Evolutionary conservation across 116 monocot genomes (phyloP).

Genomic region (Papilionanthe hybrid): DNA sequence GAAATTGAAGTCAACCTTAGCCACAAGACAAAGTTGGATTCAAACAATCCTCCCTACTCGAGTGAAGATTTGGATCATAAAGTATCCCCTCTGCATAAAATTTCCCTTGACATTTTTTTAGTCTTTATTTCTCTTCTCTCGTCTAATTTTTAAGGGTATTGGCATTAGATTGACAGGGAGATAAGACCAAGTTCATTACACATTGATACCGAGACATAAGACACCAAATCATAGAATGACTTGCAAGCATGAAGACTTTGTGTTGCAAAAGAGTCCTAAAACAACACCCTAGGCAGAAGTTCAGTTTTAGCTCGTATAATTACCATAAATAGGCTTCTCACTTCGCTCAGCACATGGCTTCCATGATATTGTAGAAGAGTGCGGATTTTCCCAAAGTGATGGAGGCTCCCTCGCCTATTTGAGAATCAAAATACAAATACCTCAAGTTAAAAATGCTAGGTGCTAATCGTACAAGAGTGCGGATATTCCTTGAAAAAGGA

Average conservation of each 20-base stretch:
- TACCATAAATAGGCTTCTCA: constrained; percentile 57
- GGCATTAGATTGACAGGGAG: neutral
- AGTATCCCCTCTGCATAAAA: neutral
- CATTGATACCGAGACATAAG: neutral
- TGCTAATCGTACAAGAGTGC: no score
- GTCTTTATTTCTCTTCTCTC: no score
- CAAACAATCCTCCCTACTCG: no score
- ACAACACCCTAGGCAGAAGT: neutral
- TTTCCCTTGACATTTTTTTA: neutral
- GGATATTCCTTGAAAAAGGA: neutral
- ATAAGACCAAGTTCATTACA: neutral
- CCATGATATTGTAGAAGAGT: constrained; percentile 79
- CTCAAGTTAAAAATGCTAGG: no score
- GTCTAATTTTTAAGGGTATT: neutral
- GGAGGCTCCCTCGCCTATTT: constrained; percentile 63
- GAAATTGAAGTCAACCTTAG: neutral
- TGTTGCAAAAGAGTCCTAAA: neutral
- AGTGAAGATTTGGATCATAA: neutral
- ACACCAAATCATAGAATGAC: constrained; percentile 5
- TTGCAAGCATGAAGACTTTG: neutral
- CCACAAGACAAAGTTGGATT: neutral
- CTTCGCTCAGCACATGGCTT: constrained; percentile 85
- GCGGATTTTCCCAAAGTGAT: constrained; percentile 91
- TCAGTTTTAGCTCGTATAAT: constrained; percentile 10
- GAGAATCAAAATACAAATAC: constrained; percentile 2